A percentile compares a stretch with the other conserved stretches of the same genome.
These are phyloP conservation scores for Microsporum ferrugineum DNA, from an alignment of 2,329 filamentous ascomycete genomes.

Conservation along the genomic window DNA sequence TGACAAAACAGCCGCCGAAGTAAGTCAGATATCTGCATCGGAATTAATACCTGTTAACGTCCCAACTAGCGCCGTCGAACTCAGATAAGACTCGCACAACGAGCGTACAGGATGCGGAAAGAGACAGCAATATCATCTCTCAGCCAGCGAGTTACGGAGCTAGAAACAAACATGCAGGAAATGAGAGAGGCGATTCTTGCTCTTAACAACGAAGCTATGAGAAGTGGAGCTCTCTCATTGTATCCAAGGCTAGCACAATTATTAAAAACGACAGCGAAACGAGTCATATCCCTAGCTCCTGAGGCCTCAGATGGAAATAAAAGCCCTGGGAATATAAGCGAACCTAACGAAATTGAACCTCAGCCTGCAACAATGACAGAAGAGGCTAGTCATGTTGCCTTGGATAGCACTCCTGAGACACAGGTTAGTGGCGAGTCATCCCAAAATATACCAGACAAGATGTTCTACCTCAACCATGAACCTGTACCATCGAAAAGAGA, in stretches of 20 bases:
- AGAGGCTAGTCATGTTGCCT: too few relatives aligned
- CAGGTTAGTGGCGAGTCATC: background rate
- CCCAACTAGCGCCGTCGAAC: conserved; percentile 58
- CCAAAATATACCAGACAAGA: background rate
- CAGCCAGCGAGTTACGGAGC: conserved; percentile 55
- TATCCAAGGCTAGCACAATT: conserved; percentile 48
- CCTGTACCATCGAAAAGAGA: background rate
- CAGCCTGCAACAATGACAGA: background rate
- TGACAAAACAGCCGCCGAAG: conserved; percentile 67
- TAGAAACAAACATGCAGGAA: conserved; percentile 57
- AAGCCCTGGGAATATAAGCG: background rate
- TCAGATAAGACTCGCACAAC: conserved; percentile 74
- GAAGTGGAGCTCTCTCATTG: conserved; percentile 46
- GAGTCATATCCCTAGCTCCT: conserved; percentile 43
- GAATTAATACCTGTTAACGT: conserved; percentile 6
- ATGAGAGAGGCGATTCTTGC: conserved; percentile 61
- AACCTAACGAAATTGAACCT: background rate
- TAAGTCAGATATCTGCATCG: conserved; percentile 37
- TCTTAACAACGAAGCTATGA: conserved; percentile 52
- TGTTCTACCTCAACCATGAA: background rate
- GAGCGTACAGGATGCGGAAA: conserved; percentile 73
- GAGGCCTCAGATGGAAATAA: background rate
- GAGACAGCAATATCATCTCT: conserved; percentile 67
- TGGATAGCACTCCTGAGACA: background rate
- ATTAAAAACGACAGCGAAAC: conserved; percentile 47